These are phyloP conservation scores for Quercus aquifolioides DNA, from an alignment of 306 rosid species.

Conservation along the genomic window DNA sequence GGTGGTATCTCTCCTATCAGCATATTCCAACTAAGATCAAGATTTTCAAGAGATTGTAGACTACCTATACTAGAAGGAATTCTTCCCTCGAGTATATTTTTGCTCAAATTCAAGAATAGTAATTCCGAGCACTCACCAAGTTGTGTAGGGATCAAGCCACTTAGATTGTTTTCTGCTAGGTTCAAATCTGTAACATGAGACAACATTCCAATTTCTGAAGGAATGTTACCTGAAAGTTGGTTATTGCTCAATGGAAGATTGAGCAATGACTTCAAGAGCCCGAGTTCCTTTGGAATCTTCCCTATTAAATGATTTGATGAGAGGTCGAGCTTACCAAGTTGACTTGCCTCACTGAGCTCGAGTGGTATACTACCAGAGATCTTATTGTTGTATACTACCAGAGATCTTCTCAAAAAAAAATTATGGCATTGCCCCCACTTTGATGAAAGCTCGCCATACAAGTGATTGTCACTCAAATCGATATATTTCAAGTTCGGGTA, in stretches of 20 bases:
- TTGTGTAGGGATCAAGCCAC: background rate
- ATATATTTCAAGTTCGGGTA: conserved; percentile 26
- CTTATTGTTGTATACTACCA: too few species aligned
- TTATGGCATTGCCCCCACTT: background rate
- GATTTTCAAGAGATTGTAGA: conserved; percentile 16
- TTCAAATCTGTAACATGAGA: background rate
- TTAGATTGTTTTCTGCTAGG: background rate
- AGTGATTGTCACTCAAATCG: conserved; percentile 9
- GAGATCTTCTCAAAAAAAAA: too few species aligned
- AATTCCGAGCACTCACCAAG: background rate
- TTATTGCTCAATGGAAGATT: background rate
- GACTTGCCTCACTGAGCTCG: background rate
- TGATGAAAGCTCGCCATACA: background rate
- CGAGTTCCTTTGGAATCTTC: conserved; percentile 34
- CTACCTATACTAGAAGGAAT: background rate
- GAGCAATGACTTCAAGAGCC: background rate
- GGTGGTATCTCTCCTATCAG: conserved; percentile 28
- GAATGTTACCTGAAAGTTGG: background rate
- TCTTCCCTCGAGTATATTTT: background rate
- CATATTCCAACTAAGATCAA: conserved; percentile 44
- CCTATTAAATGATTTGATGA: conserved; percentile 31
- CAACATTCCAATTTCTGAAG: background rate
- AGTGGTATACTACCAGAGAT: background rate
- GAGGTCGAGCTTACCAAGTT: conserved; percentile 19
- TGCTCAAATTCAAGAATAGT: background rate